These are phyloP conservation scores for Diddensiella caesifluorescens DNA, from an alignment of 805 yeast species.

Conservation along the genomic window DNA sequence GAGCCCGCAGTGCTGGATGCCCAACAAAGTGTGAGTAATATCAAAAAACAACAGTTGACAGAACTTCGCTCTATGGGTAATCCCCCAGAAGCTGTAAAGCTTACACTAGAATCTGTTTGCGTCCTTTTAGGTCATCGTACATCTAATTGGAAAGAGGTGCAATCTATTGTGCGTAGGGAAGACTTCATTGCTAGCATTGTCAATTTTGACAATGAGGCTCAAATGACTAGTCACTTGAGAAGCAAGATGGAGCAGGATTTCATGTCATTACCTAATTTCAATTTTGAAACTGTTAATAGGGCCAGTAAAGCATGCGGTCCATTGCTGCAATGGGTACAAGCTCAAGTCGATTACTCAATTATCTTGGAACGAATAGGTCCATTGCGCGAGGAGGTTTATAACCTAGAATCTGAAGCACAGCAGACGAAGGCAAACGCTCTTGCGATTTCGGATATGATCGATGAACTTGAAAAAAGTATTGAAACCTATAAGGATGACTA, in stretches of 20 bases:
- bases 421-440: constrained; percentile 62
- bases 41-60: constrained; percentile 85
- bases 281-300: constrained; percentile 66
- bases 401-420: constrained; percentile 53
- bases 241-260: constrained; percentile 54
- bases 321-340: constrained; percentile 77
- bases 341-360: constrained; percentile 73
- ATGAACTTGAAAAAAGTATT: constrained; percentile 64
- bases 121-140: constrained; percentile 67
- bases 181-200: constrained; percentile 84
- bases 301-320: constrained; percentile 98
- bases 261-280: constrained; percentile 58
- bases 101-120: constrained; percentile 86
- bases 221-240: constrained; percentile 51
- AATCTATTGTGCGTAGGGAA: constrained; percentile 70
- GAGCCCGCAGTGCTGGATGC: constrained; percentile 86
- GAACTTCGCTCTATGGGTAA: constrained; percentile 84
- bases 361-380: constrained; percentile 74
- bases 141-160: constrained; percentile 74
- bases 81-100: constrained; percentile 83
- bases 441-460: constrained; percentile 78
- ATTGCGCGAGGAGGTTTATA: constrained; percentile 55
- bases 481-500: constrained; percentile 62
- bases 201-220: constrained; percentile 57
- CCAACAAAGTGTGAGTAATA: constrained; percentile 81